Conservation (phyloP, 768 basidiomycete species). For the Podaxis carcinomalis region DNA sequence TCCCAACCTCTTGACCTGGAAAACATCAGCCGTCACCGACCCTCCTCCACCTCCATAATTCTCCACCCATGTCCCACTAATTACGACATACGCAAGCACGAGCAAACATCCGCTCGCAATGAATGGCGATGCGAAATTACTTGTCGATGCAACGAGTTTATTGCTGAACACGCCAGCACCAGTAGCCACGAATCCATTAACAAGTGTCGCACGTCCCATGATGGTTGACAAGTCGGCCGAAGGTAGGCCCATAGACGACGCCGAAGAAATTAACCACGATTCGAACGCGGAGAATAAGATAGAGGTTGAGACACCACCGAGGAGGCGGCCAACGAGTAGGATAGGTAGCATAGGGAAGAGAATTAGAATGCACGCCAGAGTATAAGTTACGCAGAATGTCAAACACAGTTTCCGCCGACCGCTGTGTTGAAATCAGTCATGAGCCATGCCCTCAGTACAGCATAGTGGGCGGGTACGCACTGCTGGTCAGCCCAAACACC, state of each 20-base stretch:
- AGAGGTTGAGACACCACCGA: slow-evolving; percentile 70
- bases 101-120: slow-evolving; percentile 57
- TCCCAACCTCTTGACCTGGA: slow-evolving; percentile 49
- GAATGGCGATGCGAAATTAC: slow-evolving; percentile 61
- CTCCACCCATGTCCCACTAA: slow-evolving; percentile 58
- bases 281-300: slow-evolving; percentile 77
- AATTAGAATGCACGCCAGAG: slow-evolving; percentile 55
- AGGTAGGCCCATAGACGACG: slow-evolving; percentile 46
- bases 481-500: slow-evolving; percentile 79
- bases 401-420: slow-evolving; percentile 67
- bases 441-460: background rate
- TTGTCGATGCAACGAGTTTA: slow-evolving; percentile 48
- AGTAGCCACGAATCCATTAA: slow-evolving; percentile 72
- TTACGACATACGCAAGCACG: slow-evolving; percentile 49
- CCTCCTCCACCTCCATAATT: slow-evolving; percentile 56
- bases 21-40: slow-evolving; percentile 29
- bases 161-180: slow-evolving; percentile 65
- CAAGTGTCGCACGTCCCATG: slow-evolving; percentile 68
- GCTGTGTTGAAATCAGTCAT: slow-evolving; percentile 29
- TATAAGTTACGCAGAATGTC: slow-evolving; percentile 68
- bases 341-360: slow-evolving; percentile 52
- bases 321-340: slow-evolving; percentile 57
- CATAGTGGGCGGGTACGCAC: slow-evolving; percentile 31
- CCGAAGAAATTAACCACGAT: slow-evolving; percentile 69
- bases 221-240: slow-evolving; percentile 60